Percentiles rank a stretch among this genome's conserved stretches.
Evolutionary conservation across 495 filamentous ascomycete genomes (phyloP).

Genomic region (Durotheca rogersii): DNA sequence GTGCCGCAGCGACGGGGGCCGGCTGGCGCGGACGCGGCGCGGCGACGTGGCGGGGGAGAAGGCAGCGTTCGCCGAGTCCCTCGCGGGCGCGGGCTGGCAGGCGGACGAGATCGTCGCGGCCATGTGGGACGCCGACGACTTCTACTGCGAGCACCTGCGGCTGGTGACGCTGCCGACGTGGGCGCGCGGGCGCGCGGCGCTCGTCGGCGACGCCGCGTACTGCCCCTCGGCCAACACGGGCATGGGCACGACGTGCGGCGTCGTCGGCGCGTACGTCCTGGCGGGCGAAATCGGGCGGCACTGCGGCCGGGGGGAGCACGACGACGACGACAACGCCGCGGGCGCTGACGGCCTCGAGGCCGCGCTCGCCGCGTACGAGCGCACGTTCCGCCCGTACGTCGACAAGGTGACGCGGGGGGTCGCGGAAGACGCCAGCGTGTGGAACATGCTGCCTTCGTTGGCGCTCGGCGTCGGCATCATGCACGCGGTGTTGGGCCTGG

Average conservation of each 20-base stretch:
- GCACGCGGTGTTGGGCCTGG: conserved; percentile 34
- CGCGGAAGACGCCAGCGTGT: conserved; percentile 5
- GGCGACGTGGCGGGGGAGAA: conserved; percentile 45
- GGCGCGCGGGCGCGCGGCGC: conserved; percentile 43
- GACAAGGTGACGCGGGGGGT: conserved; percentile 41
- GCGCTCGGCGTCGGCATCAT: conserved; percentile 33
- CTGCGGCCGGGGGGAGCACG: conserved; percentile 14
- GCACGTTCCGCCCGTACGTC: conserved; percentile 46
- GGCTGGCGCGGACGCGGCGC: conserved; percentile 22
- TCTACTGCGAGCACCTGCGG: conserved; percentile 48
- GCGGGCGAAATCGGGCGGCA: conserved; percentile 53
- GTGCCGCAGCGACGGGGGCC: conserved; percentile 28
- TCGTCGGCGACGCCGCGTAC: conserved; percentile 56
- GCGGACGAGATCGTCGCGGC: conserved; percentile 36
- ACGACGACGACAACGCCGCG: not conserved
- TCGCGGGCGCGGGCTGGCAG: conserved; percentile 47
- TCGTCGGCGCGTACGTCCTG: conserved; percentile 54
- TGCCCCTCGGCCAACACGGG: conserved; percentile 50
- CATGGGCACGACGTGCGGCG: conserved; percentile 48
- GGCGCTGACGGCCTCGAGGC: conserved; percentile 15
- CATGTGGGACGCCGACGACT: conserved; percentile 49
- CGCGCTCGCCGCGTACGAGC: conserved; percentile 46
- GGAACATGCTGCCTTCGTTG: conserved; percentile 32
- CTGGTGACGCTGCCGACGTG: conserved; percentile 47
- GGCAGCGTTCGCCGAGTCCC: conserved; percentile 39